A percentile compares a stretch with the other conserved stretches of the same genome.
phyloP scores from a whole-genome alignment of 257 asterid species.

The Capsicum pubescens region DNA sequence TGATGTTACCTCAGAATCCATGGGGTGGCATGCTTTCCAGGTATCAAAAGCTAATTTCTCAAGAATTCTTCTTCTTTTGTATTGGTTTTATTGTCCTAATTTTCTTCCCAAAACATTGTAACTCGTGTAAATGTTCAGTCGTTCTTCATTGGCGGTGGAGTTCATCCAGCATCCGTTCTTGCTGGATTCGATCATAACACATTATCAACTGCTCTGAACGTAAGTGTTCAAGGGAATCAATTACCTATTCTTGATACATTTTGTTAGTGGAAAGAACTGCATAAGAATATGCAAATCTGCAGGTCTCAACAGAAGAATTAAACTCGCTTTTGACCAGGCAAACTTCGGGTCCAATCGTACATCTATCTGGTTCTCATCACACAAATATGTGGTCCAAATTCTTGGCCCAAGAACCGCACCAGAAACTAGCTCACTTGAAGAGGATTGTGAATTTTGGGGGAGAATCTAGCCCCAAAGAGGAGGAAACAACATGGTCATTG shows the following conservation, averaged over 20 bases:
- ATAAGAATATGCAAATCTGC: too few relatives aligned
- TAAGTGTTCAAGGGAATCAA: conserved; percentile 34
- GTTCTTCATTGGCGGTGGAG: conserved; percentile 83
- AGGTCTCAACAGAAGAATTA: conserved; percentile 36
- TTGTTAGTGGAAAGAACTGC: neutral
- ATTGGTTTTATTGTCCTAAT: neutral
- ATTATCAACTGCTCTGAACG: conserved; percentile 66
- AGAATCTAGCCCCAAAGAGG: conserved; percentile 11
- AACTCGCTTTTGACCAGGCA: conserved; percentile 48
- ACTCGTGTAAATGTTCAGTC: conserved; percentile 45
- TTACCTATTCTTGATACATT: neutral
- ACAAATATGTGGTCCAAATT: conserved; percentile 61
- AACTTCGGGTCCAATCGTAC: conserved; percentile 59
- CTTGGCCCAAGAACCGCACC: conserved; percentile 45
- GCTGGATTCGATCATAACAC: conserved; percentile 56
- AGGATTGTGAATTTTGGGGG: conserved; percentile 35
- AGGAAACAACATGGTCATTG: conserved; percentile 53
- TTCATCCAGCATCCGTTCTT: conserved; percentile 67
- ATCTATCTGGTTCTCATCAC: conserved; percentile 42
- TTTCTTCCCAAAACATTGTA: neutral
- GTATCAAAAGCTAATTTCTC: conserved; percentile 37
- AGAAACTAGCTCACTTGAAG: conserved; percentile 56
- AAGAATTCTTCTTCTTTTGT: neutral
- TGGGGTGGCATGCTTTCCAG: conserved; percentile 64
- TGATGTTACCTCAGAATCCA: conserved; percentile 51